Base-by-base conservation (phyloP, 1,139 yeast genomes). In the Candida labiduridarum region DNA sequence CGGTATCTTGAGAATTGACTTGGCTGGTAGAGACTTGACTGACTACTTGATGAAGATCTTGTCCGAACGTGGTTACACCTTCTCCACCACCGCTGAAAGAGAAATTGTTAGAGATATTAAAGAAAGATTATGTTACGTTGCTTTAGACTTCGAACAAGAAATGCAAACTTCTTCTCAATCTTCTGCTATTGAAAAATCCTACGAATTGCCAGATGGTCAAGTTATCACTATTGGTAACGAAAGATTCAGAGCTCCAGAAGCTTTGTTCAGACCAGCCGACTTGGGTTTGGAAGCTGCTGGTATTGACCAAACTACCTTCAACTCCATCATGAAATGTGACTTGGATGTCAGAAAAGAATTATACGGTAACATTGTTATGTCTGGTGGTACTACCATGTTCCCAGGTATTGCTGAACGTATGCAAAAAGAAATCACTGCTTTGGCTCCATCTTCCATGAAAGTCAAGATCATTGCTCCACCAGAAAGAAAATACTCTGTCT, bases 321-420 rank as follows among this genome's bases (percentile, higher is more conserved):
- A 92, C 90, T 92, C 98, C 61, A 94, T 94, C 82, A 90, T 89
- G 86, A 92, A 92, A 90, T 92, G 98, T 83, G 99, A 94, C 79
- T 88, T 94, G 68, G 99, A 94, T 80, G 97, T 94, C 66, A 90
- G 99, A 82, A 92, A 90, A 84, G 98, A 94, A 78, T 86, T 94
- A 78, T 94, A 94, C 83, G 96, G 96, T 80, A 94, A 94, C 88
- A 94, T 94, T 72, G 99, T 94, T 75, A 87, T 92, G 96, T 92
- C 98, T 65, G 99, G 99, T 86, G 99, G 98, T 89, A 91, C 98
- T 70, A 92, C 98, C 66, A 90, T 94, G 98, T 92, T 91, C 96
- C 97, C 97, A 79, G 98, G 98, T 84, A 91, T 94, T 77, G 97
- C 98, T 77, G 98, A 94, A 85, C 94, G 99, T 86, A 91, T 94